Evolutionary conservation across 2,329 filamentous ascomycete species (phyloP).

Genomic region (Trichophyton benhamiae): DNA sequence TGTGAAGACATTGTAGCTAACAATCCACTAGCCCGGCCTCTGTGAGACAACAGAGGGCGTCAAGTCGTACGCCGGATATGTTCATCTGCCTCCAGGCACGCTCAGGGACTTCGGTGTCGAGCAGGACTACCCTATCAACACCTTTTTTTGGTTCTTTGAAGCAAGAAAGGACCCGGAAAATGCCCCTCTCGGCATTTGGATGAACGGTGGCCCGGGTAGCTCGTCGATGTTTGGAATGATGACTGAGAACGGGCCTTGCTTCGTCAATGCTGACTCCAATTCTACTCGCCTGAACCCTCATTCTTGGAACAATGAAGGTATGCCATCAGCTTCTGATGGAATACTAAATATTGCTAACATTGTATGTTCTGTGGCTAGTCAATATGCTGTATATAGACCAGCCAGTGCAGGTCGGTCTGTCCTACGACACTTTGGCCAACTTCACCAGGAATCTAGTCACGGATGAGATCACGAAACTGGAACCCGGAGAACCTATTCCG

Average conservation of each 20-base stretch:
- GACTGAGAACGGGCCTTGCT: conserved; percentile 43
- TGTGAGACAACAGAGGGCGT: conserved; percentile 48
- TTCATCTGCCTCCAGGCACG: conserved; percentile 42
- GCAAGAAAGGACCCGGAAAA: conserved; percentile 40
- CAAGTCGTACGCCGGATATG: conserved; percentile 48
- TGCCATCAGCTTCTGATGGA: conserved; percentile 33
- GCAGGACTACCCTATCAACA: conserved; percentile 48
- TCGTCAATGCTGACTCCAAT: conserved; percentile 41
- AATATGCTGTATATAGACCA: conserved; percentile 62
- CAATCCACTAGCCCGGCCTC: conserved; percentile 21
- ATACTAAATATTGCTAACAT: conserved; percentile 34
- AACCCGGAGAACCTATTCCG: conserved; percentile 10
- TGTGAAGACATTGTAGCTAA: no score
- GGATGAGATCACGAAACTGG: neutral
- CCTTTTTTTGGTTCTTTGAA: conserved; percentile 56
- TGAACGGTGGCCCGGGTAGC: conserved; percentile 50
- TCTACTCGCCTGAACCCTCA: conserved; percentile 44
- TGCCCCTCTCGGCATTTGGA: conserved; percentile 49
- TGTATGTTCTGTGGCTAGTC: conserved; percentile 10
- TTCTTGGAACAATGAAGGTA: conserved; percentile 47
- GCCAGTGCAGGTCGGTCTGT: conserved; percentile 43
- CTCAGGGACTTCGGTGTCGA: conserved; percentile 16
- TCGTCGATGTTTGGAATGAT: conserved; percentile 48
- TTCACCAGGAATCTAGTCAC: conserved; percentile 11
- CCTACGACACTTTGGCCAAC: conserved; percentile 11